Base-by-base conservation (phyloP, 2,329 filamentous ascomycete species). In the Akanthomyces lecanii region DNA sequence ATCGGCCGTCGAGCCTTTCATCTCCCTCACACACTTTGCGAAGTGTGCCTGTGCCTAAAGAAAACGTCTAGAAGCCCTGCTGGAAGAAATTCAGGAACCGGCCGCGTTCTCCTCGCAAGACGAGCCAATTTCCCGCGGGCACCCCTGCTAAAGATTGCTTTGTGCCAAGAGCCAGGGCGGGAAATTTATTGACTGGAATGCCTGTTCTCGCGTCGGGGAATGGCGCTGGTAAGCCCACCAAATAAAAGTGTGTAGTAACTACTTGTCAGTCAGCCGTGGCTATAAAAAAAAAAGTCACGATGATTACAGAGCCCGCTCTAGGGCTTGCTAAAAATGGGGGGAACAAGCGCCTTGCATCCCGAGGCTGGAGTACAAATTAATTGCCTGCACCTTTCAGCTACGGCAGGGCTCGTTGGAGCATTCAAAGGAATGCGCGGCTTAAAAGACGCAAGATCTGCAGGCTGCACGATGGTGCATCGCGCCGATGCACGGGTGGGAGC, bases 391-490 rank as follows among this genome's bases (percentile, higher is more conserved):
- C 12, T 38, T 48, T 28, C 30, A 25, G 44, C 55, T 48, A 42
- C 42, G 44, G 11, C 16, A 23, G 14, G 42, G 42, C 28, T 28
- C 18, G 5, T 36, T 42, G 25, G 30, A 44, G 38, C 5, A 36
- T 42, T 21, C 23, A 54, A 28, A 23, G 10, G 28, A 36, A 12
- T 42, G 28, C 33, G 21, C n/a, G 21, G 23, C 36, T 36, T 7
- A 18, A n/a, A 42, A 28, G 21, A 25, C 10, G 8, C 28, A 44
- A 40, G 40, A 51, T 40, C 33, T 42, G 47, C 33, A 51, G 10
- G 23, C 56, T 51, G 33, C 45, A 60, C 45, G 23, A 51, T 51
- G 45, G 45, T 51, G 56, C 45, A 42, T 60, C 47, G 30, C 33
- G 23, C 47, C 14, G 10, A 42, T 21, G 56, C 56, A 36, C 33